Conservation (phyloP, 2,329 filamentous ascomycete species). For the Fonsecaea pugnacius region DNA sequence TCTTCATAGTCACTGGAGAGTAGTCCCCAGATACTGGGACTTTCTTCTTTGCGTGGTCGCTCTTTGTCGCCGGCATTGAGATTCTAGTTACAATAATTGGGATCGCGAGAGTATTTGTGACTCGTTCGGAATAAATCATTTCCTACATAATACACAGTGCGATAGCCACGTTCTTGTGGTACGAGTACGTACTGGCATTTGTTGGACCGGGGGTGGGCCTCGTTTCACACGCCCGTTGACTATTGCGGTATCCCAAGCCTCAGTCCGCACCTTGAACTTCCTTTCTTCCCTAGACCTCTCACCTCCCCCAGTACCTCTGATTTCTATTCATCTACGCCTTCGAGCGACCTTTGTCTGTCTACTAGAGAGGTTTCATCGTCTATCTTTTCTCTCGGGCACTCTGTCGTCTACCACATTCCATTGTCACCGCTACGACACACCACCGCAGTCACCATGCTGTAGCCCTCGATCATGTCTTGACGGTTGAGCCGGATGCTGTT, state of each 20-base stretch:
- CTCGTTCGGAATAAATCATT: conserved; percentile 23
- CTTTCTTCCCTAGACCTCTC: conserved; percentile 27
- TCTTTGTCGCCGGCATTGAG: conserved; percentile 1
- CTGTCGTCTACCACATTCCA: not conserved
- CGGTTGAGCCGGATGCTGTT: conserved; percentile 34
- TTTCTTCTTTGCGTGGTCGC: not conserved
- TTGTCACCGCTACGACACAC: conserved; percentile 8
- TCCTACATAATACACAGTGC: conserved; percentile 24
- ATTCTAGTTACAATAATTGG: not conserved
- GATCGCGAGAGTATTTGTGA: conserved; percentile 6
- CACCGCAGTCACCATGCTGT: conserved; percentile 40
- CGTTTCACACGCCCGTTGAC: conserved; percentile 26
- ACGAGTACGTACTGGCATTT: conserved; percentile 28
- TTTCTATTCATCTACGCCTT: conserved; percentile 9
- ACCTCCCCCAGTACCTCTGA: conserved; percentile 19
- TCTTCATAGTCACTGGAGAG: conserved; percentile 9
- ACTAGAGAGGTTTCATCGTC: conserved; percentile 33
- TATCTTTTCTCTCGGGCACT: conserved; percentile 42
- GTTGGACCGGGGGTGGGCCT: conserved; percentile 24
- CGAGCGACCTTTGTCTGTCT: conserved; percentile 1
- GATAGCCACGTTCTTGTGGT: conserved; percentile 34
- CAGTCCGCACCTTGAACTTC: conserved; percentile 21
- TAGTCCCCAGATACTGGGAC: conserved; percentile 6
- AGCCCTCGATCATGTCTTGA: conserved; percentile 34
- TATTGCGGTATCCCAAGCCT: conserved; percentile 29